Conservation (phyloP, 768 basidiomycete genomes). For the Macrolepiota albuminosa region DNA sequence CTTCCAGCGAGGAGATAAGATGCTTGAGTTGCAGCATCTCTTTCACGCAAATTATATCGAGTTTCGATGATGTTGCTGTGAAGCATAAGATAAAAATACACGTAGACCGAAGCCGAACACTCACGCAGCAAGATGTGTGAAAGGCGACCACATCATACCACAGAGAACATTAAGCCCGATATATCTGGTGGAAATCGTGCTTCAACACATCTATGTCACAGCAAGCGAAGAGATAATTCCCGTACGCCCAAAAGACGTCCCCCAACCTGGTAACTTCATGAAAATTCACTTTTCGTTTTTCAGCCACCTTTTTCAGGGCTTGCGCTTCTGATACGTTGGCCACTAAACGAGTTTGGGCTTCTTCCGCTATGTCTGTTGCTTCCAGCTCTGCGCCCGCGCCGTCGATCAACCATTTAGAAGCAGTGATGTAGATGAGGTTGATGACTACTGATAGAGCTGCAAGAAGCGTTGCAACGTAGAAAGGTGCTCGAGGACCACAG, state of each 20-base stretch:
- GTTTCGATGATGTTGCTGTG: slow-evolving; percentile 67
- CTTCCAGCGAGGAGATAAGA: slow-evolving; percentile 72
- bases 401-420: slow-evolving; percentile 60
- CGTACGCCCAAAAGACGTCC: slow-evolving; percentile 77
- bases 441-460: slow-evolving; percentile 62
- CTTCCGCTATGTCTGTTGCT: slow-evolving; percentile 53
- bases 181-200: slow-evolving; percentile 38
- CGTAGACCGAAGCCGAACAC: slow-evolving; percentile 17
- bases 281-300: slow-evolving; percentile 58
- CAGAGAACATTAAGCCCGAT: slow-evolving; percentile 73
- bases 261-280: slow-evolving; percentile 61
- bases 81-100: slow-evolving; percentile 1
- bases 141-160: slow-evolving; percentile 74
- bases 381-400: slow-evolving; percentile 61
- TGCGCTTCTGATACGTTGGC: slow-evolving; percentile 51
- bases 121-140: slow-evolving; percentile 71
- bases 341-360: slow-evolving; percentile 42
- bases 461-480: slow-evolving; percentile 62
- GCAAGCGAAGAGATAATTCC: slow-evolving; percentile 1
- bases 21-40: slow-evolving; percentile 55
- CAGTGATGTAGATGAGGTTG: slow-evolving; percentile 62
- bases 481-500: slow-evolving; percentile 69
- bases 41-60: slow-evolving; percentile 58
- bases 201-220: slow-evolving; percentile 5
- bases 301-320: slow-evolving; percentile 60